Percentiles rank a stretch among this genome's conserved stretches.
Evolutionary conservation across 1,284 basidiomycete genomes (phyloP).

Genomic region (Porogramme epimiltina): DNA sequence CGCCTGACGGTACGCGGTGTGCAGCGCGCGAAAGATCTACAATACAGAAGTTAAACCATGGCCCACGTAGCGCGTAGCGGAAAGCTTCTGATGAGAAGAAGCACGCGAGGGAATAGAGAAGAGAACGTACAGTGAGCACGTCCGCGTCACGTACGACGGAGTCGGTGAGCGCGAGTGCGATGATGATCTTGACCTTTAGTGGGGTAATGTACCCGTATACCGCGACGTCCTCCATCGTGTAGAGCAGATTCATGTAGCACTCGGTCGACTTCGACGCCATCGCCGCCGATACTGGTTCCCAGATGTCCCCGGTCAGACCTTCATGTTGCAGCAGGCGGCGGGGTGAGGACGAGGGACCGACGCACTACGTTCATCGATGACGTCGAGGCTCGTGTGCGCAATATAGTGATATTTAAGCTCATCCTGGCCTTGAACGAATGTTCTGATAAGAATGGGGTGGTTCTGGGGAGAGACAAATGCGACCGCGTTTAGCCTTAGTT

Average conservation of each 20-base stretch:
- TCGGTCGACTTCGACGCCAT: slow-evolving; percentile 61
- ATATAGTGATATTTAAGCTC: slow-evolving; percentile 83
- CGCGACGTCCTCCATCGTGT: slow-evolving; percentile 80
- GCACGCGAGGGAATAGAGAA: not conserved
- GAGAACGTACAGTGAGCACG: slow-evolving; percentile 57
- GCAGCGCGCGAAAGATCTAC: slow-evolving; percentile 83
- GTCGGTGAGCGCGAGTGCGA: slow-evolving; percentile 76
- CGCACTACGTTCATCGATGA: slow-evolving; percentile 72
- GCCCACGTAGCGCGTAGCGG: not conserved
- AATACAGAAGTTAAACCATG: not conserved
- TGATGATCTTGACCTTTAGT: slow-evolving; percentile 77
- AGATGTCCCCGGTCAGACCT: slow-evolving; percentile 8
- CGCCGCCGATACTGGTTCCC: slow-evolving; percentile 44
- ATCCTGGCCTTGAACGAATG: slow-evolving; percentile 59
- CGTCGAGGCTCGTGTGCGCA: slow-evolving; percentile 78
- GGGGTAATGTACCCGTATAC: slow-evolving; percentile 86
- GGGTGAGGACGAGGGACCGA: slow-evolving; percentile 10
- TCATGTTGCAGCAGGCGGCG: not conserved
- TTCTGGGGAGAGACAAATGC: slow-evolving; percentile 82
- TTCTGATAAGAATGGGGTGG: slow-evolving; percentile 75
- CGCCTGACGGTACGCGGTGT: slow-evolving; percentile 78
- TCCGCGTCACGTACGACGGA: slow-evolving; percentile 76
- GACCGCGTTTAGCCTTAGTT: slow-evolving; percentile 71
- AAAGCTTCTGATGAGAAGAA: not conserved
- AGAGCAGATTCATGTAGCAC: slow-evolving; percentile 77